Evolutionary conservation across 116 monocot genomes (phyloP), one percentile per base, ranked within the genome.

Genomic region (Dioscorea cayenensis): DNA sequence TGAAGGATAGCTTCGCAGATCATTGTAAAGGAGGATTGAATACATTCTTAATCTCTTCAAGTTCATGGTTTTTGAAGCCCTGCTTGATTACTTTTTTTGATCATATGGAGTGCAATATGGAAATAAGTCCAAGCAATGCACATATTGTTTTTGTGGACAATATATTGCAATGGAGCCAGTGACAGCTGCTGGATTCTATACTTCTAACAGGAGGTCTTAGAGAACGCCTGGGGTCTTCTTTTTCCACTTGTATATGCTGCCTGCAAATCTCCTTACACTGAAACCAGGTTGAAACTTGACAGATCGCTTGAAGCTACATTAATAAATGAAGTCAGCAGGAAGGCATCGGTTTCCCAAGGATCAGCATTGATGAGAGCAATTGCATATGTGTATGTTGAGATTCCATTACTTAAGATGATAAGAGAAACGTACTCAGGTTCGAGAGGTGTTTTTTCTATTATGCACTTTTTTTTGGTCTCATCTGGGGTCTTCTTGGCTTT

Each of bases 151-250:
- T 61, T 2, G 6, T 17, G 21, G 52, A 71, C 8, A 11, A 65
- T 51, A 71, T 75, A 5, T 72, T 70, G 3, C 80, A 77, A 13
- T 95, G 95, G 95, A 90, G 73, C 27, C 89, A 95, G 72, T 95
- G 95, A 92, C 95, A 92, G 73, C 79, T 95, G 14, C 61, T 95
- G 22, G 92, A 95, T 62, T 95, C 95, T 5, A 37, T 92, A 58
- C 92, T 95, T 72, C 92, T 92, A 5, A 90, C 95, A 8, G 95
- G 92, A 87, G 68, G 75, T 92, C 27, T 58, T 95, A 70, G 95
- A 95, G 36, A 95, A 95, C 77, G 87, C 87, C 1, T 92, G 84
- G 7, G 87, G 87, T 73, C 79, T 95, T 2, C 82, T 95, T 63
- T 89, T 95, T 67, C 95, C 92, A 13, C 92, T 89, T 73, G 89